Base-by-base conservation (phyloP, 2,329 filamentous ascomycete species). In the Celoporthe dispersa region DNA sequence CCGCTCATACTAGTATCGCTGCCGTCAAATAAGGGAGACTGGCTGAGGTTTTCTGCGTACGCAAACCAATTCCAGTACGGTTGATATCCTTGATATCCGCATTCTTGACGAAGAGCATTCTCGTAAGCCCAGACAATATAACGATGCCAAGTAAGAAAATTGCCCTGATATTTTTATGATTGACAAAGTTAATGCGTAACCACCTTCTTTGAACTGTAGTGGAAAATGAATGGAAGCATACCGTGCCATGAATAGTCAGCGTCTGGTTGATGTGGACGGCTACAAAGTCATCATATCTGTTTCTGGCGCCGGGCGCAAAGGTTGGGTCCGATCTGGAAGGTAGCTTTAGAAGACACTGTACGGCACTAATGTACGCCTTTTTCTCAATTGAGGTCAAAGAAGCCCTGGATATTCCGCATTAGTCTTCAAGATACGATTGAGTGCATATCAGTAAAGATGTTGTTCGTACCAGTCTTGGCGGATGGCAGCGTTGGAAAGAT, bases 241-340 rank as follows among this genome's bases (percentile, higher is more conserved):
- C 68, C n/a, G 68, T 69, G 48, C 12, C 55, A 55, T 64, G 65
- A 25, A 86, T 84, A 0, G 64, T 66, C 12, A 78, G 70, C 0
- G 85, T 85, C 71, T 83, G 79, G 67, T 84, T 82, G 69, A 87
- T 81, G 70, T 87, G 85, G 0, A 80, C 79, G 6, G 81, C 84
- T 7, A 85, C 78, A 59, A 83, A 87, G 70, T 87, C 85, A 73
- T 87, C 85, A 61, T 61, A 70, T 5, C 66, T 60, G 35, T 7
- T 68, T 3, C 74, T 77, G 0, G 77, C 80, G 5, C 80, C 81
- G 2, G 80, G 76, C 9, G 77, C 79, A 53, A 78, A 74, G 12
- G 71, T 66, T 22, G 75, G 61, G 14, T 77, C 75, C 1, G 76
- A 79, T 8, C 71, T 69, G 2, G 80, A 70, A 1, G 80, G 79